Conservation (phyloP, 257 asterid species). For the Rehmannia glutinosa region DNA sequence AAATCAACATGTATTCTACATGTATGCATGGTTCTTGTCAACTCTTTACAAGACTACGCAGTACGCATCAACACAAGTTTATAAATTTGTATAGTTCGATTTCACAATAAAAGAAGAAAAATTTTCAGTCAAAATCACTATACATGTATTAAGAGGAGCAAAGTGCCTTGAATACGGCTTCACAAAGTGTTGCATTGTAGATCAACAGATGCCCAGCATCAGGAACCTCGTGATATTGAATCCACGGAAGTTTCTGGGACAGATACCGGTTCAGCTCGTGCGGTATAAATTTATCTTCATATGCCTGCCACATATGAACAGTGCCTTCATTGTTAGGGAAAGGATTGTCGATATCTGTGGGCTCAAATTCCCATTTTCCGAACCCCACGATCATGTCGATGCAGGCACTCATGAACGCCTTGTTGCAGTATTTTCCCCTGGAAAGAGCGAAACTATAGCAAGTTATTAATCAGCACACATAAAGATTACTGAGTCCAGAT, state of each 20-base stretch:
- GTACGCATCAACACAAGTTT: no score
- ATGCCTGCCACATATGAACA: constrained; percentile 80
- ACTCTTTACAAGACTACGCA: no score
- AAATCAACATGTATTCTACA: no score
- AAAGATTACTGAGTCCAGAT: no score
- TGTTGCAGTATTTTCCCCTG: constrained; percentile 65
- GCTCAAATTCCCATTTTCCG: constrained; percentile 65
- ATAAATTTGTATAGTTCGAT: no score
- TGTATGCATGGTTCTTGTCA: no score
- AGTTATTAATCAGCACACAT: neutral
- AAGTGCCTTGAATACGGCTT: constrained; percentile 51
- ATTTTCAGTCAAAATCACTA: neutral
- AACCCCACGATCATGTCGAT: constrained; percentile 46
- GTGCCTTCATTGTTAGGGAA: constrained; percentile 62
- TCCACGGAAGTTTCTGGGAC: constrained; percentile 62
- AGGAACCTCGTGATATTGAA: constrained; percentile 66
- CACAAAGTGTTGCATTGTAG: constrained; percentile 40
- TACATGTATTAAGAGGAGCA: constrained; percentile 11
- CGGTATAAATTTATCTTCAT: constrained; percentile 50
- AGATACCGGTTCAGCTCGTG: constrained; percentile 40
- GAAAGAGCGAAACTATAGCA: neutral
- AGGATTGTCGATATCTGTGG: constrained; percentile 50
- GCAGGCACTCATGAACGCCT: constrained; percentile 57
- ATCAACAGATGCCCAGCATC: constrained; percentile 60
- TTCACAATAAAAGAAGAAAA: no score